Evolutionary conservation across 139 green algal species (phyloP), one percentile per base, ranked within the genome.

Genomic region (Haematococcus lacustris): DNA sequence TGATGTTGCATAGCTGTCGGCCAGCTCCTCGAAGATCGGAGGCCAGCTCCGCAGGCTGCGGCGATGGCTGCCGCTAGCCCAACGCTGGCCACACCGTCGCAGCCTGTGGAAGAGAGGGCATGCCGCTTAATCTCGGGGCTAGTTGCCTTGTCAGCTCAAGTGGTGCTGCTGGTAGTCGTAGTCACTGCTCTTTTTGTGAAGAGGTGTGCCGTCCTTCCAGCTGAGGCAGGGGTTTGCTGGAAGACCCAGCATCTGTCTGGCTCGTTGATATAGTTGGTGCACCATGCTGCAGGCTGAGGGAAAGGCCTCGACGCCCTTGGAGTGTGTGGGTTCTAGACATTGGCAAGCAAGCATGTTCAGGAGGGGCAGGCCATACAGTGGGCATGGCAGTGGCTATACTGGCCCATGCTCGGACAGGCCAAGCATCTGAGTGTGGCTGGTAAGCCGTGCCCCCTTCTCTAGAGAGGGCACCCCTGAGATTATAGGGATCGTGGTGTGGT

Each of bases 271-370:
- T 7, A 25, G 21, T 28, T 21, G 7, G 23, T 39, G 3, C 23
- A 7, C 28, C 60, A 30, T 3, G 6, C 2, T 39, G 69, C 38
- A 76, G 75, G 51, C 68, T 72, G 40, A 39, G 70, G 23, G 74
- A 79, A 38, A 59, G 74, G 13, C 74, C 74, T 3, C 59, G 74
- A n/a, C 60, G 74, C 3, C 2, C 68, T 23, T 74, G 65, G 74
- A 74, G 43, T 35, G 74, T 79, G 28, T 79, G 74, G 74, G 47
- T 79, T 3, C 60, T 79, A 17, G 74, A 79, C 4, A 28, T 79
- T 17, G 62, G 57, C 60, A 79, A 79, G 60, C 74, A 79, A 32
- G 74, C 74, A 3, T 73, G 66, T 40, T 62, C 34, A 30, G 74
- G 68, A 1, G 74, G 74, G 0, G 67, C 68, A 2, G 74, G 74